These are phyloP conservation scores for Setaria viridis DNA, from an alignment of 202 grass and related monocot species.

Conservation along the genomic window DNA sequence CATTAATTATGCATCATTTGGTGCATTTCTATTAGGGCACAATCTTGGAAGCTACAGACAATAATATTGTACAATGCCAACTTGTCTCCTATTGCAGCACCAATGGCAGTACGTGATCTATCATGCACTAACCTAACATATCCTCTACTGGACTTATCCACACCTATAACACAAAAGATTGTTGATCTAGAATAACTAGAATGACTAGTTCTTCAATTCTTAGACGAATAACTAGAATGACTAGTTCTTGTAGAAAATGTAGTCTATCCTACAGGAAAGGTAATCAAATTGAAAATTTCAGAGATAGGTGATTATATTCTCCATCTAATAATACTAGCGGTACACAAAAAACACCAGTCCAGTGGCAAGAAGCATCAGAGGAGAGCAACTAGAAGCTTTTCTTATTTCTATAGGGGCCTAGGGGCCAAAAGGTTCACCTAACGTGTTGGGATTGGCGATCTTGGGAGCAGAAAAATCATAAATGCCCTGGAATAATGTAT, in stretches of 20 bases:
- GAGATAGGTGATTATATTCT: background rate
- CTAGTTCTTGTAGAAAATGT: constrained; percentile 14
- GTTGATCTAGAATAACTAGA: background rate
- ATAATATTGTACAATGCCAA: constrained; percentile 41
- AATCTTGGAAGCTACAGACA: constrained; percentile 50
- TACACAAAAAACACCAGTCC: background rate
- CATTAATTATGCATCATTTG: constrained; percentile 43
- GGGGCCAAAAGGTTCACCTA: constrained; percentile 41
- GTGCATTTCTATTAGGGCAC: constrained; percentile 35
- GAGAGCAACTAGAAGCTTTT: constrained; percentile 15
- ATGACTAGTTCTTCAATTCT: constrained; percentile 4
- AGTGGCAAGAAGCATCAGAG: constrained; percentile 4
- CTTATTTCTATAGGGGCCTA: background rate
- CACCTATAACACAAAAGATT: background rate
- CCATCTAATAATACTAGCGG: background rate
- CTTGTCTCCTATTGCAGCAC: constrained; percentile 43
- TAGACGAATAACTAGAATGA: constrained; percentile 1
- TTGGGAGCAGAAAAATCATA: constrained; percentile 54
- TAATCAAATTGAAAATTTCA: background rate
- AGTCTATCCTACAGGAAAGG: constrained; percentile 21
- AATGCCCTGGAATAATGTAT: constrained; percentile 36
- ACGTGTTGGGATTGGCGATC: constrained; percentile 55
- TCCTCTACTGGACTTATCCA: constrained; percentile 34
- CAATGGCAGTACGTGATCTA: constrained; percentile 36
- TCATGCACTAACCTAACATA: constrained; percentile 44